These are phyloP conservation scores for Fusarium sp. DNA, from an alignment of 2,329 filamentous ascomycete genomes.

Conservation along the genomic window DNA sequence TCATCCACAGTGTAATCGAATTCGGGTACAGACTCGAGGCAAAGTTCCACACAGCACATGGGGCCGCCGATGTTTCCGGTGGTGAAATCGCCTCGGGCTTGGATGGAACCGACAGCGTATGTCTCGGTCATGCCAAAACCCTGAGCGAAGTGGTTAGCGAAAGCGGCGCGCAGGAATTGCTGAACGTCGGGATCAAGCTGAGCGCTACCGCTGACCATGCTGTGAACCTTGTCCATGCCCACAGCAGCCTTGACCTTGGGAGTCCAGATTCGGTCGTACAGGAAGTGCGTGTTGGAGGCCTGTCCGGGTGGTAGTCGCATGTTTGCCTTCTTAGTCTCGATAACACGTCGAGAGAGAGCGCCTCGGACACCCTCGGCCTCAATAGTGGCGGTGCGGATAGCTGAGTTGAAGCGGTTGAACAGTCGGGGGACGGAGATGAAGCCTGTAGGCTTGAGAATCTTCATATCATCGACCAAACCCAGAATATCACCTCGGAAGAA, in stretches of 20 bases:
- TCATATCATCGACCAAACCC: constrained; percentile 89
- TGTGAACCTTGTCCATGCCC: constrained; percentile 77
- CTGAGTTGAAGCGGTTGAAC: constrained; percentile 89
- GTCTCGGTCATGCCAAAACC: constrained; percentile 96
- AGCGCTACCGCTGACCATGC: constrained; percentile 88
- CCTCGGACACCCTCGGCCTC: constrained; percentile 84
- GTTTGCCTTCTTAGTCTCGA: constrained; percentile 81
- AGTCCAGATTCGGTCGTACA: constrained; percentile 90
- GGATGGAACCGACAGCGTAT: constrained; percentile 80
- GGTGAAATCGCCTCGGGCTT: constrained; percentile 76
- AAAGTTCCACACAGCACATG: constrained; percentile 75
- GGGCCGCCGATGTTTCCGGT: constrained; percentile 85
- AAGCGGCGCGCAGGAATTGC: constrained; percentile 85
- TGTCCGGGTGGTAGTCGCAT: constrained; percentile 77
- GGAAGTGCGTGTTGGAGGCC: constrained; percentile 80
- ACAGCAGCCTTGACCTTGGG: constrained; percentile 87
- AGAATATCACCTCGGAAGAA: constrained; percentile 95
- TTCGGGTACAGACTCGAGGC: constrained; percentile 87
- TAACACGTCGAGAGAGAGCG: constrained; percentile 80
- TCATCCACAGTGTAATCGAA: constrained; percentile 93
- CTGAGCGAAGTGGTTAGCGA: constrained; percentile 82
- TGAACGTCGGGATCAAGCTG: constrained; percentile 91
- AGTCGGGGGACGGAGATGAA: constrained; percentile 92
- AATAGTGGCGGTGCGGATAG: constrained; percentile 81
- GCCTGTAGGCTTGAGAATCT: constrained; percentile 82